phyloP scores from a whole-genome alignment of 306 rosid species.

The Prunus kanzakura region DNA sequence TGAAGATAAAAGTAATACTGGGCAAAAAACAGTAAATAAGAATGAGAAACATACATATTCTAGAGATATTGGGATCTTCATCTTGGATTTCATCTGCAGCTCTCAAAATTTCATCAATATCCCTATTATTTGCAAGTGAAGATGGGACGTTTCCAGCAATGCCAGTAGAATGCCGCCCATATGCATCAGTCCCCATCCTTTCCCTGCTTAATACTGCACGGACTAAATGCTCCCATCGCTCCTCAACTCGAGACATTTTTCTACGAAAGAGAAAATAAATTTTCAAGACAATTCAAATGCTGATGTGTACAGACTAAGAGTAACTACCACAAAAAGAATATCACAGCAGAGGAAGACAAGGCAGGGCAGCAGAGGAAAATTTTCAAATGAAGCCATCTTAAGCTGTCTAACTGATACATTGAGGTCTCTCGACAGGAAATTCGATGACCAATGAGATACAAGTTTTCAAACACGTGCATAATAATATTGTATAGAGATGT shows the following conservation, averaged over 20 bases:
- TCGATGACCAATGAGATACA: no score
- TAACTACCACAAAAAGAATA: no score
- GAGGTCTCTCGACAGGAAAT: no score
- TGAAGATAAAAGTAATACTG: background rate
- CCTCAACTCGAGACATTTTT: conserved; percentile 77
- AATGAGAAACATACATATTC: conserved; percentile 57
- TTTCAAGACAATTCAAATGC: background rate
- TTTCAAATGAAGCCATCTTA: no score
- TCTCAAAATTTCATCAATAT: conserved; percentile 89
- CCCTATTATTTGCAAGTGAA: conserved; percentile 87
- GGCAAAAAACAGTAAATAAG: background rate
- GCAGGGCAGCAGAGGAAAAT: no score
- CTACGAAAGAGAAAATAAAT: conserved; percentile 11
- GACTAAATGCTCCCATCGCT: conserved; percentile 85
- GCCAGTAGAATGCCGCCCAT: conserved; percentile 61
- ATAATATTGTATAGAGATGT: no score
- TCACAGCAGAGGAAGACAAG: no score
- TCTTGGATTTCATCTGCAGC: conserved; percentile 97
- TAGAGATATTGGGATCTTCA: conserved; percentile 72
- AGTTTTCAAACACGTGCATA: no score
- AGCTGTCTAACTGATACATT: no score
- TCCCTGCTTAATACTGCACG: conserved; percentile 78
- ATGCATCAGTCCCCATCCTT: conserved; percentile 68
- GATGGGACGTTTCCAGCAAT: conserved; percentile 92
- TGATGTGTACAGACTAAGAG: background rate